phyloP scores from a whole-genome alignment of 331 rosid species.

The Rosa hybrid region DNA sequence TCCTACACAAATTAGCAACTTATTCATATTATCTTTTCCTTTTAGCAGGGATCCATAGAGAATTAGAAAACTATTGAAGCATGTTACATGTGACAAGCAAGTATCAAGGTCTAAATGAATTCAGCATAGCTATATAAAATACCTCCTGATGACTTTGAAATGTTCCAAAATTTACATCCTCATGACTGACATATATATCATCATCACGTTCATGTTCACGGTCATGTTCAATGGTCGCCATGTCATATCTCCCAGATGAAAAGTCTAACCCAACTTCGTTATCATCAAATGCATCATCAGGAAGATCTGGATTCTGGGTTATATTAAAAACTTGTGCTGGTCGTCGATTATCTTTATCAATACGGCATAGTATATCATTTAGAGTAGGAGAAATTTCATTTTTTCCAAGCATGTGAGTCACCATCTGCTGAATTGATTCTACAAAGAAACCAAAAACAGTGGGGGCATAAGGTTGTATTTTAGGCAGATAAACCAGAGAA shows the following conservation, averaged over 20 bases:
- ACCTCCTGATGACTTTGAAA: slow-evolving; percentile 16
- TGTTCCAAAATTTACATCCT: slow-evolving; percentile 2
- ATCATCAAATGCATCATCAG: background rate
- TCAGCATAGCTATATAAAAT: background rate
- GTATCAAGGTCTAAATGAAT: background rate
- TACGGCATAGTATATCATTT: slow-evolving; percentile 9
- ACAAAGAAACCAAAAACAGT: slow-evolving; percentile 7
- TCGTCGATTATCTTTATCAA: slow-evolving; percentile 27
- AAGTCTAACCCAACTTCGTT: slow-evolving; percentile 12
- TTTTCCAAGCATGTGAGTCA: slow-evolving; percentile 16
- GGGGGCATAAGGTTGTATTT: background rate
- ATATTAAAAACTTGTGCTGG: slow-evolving; percentile 17
- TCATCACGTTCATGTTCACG: slow-evolving; percentile 14
- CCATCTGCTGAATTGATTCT: slow-evolving; percentile 29
- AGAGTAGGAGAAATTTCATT: slow-evolving; percentile 31
- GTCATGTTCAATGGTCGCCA: slow-evolving; percentile 8
- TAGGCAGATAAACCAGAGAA: background rate
- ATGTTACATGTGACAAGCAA: background rate
- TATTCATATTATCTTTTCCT: background rate
- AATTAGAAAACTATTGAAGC: background rate
- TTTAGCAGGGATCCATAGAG: background rate
- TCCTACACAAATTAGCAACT: slow-evolving; percentile 17
- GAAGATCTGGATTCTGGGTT: slow-evolving; percentile 13
- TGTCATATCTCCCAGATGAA: background rate
- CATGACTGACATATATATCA: slow-evolving; percentile 5